Percentiles rank a stretch among this genome's conserved stretches.
These are phyloP conservation scores for Barnettozyma wickerhamii DNA, from an alignment of 805 yeast genomes.

Conservation along the genomic window DNA sequence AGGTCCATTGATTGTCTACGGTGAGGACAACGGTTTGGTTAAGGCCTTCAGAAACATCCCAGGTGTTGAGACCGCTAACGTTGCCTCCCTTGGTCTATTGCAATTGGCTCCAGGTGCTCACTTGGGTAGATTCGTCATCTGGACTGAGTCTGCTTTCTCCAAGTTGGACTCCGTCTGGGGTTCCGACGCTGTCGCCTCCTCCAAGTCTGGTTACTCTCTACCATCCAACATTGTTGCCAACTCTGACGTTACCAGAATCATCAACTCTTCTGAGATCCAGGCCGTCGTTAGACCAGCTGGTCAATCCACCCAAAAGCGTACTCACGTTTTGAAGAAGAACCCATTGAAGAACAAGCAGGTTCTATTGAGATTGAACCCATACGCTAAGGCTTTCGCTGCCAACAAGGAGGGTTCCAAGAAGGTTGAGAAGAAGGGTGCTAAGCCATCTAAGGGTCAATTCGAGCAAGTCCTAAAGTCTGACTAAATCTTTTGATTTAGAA, in stretches of 20 bases:
- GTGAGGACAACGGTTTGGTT: conserved; percentile 94
- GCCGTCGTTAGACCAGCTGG: conserved; percentile 96
- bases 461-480: conserved; percentile 61
- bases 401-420: conserved; percentile 85
- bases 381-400: conserved; percentile 95
- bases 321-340: conserved; percentile 97
- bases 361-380: conserved; percentile 97
- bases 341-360: conserved; percentile 99
- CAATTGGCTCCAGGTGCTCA: conserved; percentile 99
- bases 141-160: conserved; percentile 99
- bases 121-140: conserved; percentile 98
- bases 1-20: conserved; percentile 99
- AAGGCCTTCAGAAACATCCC: conserved; percentile 99
- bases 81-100: conserved; percentile 86
- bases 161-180: conserved; percentile 97
- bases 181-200: conserved; percentile 76
- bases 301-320: conserved; percentile 87
- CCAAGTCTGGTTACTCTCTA: conserved; percentile 86
- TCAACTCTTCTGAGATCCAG: conserved; percentile 99
- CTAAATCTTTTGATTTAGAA: conserved; percentile 29
- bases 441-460: conserved; percentile 72
- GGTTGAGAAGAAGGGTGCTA: conserved; percentile 57
- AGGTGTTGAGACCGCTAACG: conserved; percentile 98
- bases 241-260: conserved; percentile 94
- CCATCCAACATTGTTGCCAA: conserved; percentile 93